Evolutionary conservation across 2,329 filamentous ascomycete species (phyloP), one percentile per base, ranked within the genome.

Genomic region (Colletotrichum godetiae): DNA sequence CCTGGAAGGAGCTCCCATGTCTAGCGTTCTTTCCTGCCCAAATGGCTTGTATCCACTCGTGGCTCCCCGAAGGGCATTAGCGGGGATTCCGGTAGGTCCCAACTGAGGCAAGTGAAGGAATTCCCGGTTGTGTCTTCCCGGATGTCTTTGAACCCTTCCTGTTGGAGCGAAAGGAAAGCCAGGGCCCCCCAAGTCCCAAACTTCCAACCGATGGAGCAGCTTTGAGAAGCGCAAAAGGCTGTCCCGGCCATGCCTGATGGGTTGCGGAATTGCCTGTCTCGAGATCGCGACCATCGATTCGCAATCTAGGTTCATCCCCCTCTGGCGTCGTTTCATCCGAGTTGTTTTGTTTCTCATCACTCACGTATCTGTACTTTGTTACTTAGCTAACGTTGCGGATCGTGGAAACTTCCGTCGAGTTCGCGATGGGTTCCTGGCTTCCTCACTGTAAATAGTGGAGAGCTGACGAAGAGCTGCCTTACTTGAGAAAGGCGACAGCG

Each of bases 41-140:
- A 64, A 66, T 58, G 61, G 56, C 56, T 31, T 35, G 22, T 52
- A 60, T 60, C 67, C 67, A 65, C 60, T 57, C 59, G 3, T 61
- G 46, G n/a, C 19, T 59, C 60, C 57, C 71, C 46, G 66, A 62
- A 71, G 29, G 61, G 61, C 67, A 46, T 68, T 65, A 59, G 71
- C 49, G 61, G 60, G 67, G 11, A 57, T 42, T 61, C 27, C 27
- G 56, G 56, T 19, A 53, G 55, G 62, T 56, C 31, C 49, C 56
- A 71, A 57, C 46, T 57, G 62, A 57, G 62, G 53, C 3, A 29
- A 56, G 27, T 29, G 11, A 29, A 27, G 24, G 46, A 49, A 46
- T 64, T 55, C 66, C 69, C 67, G 55, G 70, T 69, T 52, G 55
- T 29, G 46, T 46, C 55, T 71, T 31, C 42, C 55, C 62, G 62